phyloP scores from a whole-genome alignment of 306 rosid genomes.

The Dryas octopetala region DNA sequence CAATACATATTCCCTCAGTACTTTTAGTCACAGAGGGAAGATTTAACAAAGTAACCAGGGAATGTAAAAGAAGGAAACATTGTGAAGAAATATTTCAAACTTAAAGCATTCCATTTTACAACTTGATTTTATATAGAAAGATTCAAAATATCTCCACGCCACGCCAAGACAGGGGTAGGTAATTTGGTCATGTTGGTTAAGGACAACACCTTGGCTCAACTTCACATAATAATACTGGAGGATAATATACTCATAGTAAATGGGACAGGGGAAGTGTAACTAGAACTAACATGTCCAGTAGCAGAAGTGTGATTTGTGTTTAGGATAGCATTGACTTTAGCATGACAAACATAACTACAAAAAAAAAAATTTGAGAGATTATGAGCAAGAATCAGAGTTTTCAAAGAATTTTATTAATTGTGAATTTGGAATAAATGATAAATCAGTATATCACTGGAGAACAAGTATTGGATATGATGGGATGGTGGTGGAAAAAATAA shows the following conservation, averaged over 20 bases:
- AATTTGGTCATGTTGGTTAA: background rate
- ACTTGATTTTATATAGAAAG: background rate
- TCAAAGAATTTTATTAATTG: background rate
- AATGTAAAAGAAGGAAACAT: too few relatives aligned
- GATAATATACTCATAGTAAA: background rate
- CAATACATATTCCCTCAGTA: background rate
- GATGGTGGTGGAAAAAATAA: background rate
- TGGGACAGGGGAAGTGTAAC: background rate
- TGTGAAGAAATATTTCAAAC: background rate
- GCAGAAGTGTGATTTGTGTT: slow-evolving; percentile 87
- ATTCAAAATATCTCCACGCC: background rate
- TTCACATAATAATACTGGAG: background rate
- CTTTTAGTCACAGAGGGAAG: background rate
- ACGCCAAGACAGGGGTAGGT: background rate
- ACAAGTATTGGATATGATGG: background rate
- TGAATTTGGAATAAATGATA: too few relatives aligned
- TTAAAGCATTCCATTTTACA: background rate
- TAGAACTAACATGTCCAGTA: slow-evolving; percentile 71
- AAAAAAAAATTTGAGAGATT: slow-evolving; percentile 18
- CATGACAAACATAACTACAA: slow-evolving; percentile 86
- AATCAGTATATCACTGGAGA: too few relatives aligned
- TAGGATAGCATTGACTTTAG: slow-evolving; percentile 85
- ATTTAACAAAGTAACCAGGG: background rate
- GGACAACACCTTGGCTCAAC: background rate
- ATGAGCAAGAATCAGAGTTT: slow-evolving; percentile 9